Percentiles rank a stretch among this genome's conserved stretches.
These are phyloP conservation scores for Halophytophthora batemanensis DNA, from an alignment of 352 stramenopile genomes.

Conservation along the genomic window DNA sequence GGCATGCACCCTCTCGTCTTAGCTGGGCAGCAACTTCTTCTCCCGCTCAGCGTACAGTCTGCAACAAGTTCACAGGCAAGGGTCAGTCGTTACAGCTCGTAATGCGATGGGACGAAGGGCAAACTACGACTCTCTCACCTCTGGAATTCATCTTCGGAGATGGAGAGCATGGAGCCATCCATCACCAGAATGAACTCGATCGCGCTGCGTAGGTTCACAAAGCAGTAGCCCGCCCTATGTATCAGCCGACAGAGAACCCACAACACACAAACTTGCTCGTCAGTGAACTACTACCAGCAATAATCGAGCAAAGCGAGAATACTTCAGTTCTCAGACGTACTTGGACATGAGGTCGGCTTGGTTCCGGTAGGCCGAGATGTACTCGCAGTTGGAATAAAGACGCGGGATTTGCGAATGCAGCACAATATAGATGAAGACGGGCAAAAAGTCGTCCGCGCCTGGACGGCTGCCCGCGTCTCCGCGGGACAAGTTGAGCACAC, in stretches of 20 bases:
- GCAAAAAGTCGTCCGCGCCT: slow-evolving; percentile 89
- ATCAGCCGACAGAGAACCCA: slow-evolving; percentile 3
- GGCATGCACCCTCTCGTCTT: slow-evolving; percentile 5
- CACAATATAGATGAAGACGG: slow-evolving; percentile 92
- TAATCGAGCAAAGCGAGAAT: not conserved
- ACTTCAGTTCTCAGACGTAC: slow-evolving; percentile 21
- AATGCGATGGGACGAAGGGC: not conserved
- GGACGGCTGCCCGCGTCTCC: slow-evolving; percentile 63
- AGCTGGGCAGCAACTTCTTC: slow-evolving; percentile 20
- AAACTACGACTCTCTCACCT: slow-evolving; percentile 22
- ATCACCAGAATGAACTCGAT: slow-evolving; percentile 90
- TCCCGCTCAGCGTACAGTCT: slow-evolving; percentile 43
- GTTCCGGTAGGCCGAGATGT: slow-evolving; percentile 88
- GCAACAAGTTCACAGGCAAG: not conserved
- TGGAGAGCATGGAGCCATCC: slow-evolving; percentile 79
- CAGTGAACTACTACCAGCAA: not conserved
- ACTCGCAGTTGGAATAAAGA: slow-evolving; percentile 89
- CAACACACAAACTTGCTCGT: slow-evolving; percentile 1
- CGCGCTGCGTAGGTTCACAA: slow-evolving; percentile 89
- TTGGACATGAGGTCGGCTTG: slow-evolving; percentile 89
- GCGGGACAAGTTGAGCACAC: slow-evolving; percentile 78
- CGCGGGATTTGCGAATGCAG: slow-evolving; percentile 86
- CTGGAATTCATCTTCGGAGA: slow-evolving; percentile 79
- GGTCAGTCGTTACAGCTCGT: not conserved
- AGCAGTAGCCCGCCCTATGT: slow-evolving; percentile 86